phyloP scores from a whole-genome alignment of 2,329 filamentous ascomycete genomes.

The Cladosporium phlei region DNA sequence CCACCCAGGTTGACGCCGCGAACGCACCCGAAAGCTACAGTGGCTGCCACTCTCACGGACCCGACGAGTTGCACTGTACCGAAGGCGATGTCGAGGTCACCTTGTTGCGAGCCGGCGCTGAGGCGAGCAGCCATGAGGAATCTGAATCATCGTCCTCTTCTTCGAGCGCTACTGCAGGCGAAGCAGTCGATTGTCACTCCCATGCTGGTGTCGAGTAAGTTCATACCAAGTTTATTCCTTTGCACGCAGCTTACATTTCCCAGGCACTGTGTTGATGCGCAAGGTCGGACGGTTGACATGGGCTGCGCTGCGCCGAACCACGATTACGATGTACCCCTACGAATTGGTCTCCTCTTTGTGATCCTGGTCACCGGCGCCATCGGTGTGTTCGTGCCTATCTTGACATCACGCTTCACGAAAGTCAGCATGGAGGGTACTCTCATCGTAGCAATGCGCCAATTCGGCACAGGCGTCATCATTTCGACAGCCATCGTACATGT shows the following conservation, averaged over 20 bases:
- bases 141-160: slow-evolving; percentile 55
- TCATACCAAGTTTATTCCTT: background rate
- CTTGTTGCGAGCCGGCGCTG: slow-evolving; percentile 54
- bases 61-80: slow-evolving; percentile 38
- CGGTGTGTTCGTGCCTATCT: slow-evolving; percentile 64
- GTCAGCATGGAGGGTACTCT: slow-evolving; percentile 44
- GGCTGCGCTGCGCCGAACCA: slow-evolving; percentile 49
- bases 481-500: slow-evolving; percentile 53
- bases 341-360: slow-evolving; percentile 68
- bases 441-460: slow-evolving; percentile 64
- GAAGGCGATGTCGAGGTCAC: slow-evolving; percentile 11
- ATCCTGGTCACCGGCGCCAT: slow-evolving; percentile 64
- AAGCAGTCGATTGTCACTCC: slow-evolving; percentile 59
- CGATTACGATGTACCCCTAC: slow-evolving; percentile 63
- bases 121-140: slow-evolving; percentile 50
- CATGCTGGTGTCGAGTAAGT: slow-evolving; percentile 70
- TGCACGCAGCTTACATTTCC: slow-evolving; percentile 28
- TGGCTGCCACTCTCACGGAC: slow-evolving; percentile 59
- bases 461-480: slow-evolving; percentile 68
- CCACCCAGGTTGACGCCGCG: slow-evolving; percentile 47
- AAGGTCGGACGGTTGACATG: slow-evolving; percentile 32
- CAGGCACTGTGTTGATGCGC: slow-evolving; percentile 54
- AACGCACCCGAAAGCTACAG: slow-evolving; percentile 58
- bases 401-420: slow-evolving; percentile 56
- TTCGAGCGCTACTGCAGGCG: slow-evolving; percentile 27